Conservation (phyloP, 2,329 filamentous ascomycete species). For the Eutypella sp. region DNA sequence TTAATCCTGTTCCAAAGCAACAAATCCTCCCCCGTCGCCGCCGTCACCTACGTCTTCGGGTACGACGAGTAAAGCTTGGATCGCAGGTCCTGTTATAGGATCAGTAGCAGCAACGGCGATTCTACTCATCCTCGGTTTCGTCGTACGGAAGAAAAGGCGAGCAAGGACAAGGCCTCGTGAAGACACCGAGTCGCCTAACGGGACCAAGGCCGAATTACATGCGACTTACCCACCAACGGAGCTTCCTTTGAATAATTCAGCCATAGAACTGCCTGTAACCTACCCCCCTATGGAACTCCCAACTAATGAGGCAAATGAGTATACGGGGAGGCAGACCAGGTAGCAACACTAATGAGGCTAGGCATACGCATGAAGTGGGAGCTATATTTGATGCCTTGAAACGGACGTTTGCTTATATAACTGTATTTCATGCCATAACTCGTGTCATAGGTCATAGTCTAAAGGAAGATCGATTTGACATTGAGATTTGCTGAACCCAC, state of each 20-base stretch:
- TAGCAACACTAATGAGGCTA: too few relatives aligned
- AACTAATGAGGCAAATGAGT: too few relatives aligned
- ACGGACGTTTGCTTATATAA: too few relatives aligned
- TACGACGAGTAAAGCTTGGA: background rate
- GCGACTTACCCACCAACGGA: background rate
- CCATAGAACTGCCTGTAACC: too few relatives aligned
- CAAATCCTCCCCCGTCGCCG: background rate
- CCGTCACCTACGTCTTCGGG: background rate
- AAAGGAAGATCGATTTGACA: too few relatives aligned
- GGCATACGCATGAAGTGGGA: too few relatives aligned
- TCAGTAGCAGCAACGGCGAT: background rate
- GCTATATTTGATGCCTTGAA: too few relatives aligned
- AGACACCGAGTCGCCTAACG: background rate
- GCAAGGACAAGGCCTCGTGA: background rate
- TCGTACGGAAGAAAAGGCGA: background rate
- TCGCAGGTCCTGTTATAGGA: background rate
- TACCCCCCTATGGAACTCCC: constrained; percentile 53
- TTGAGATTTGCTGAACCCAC: too few relatives aligned
- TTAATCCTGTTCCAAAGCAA: background rate
- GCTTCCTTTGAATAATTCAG: too few relatives aligned
- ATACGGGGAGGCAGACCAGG: too few relatives aligned
- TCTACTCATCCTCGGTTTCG: background rate
- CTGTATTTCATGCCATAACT: too few relatives aligned
- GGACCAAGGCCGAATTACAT: background rate
- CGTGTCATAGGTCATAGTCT: too few relatives aligned